Percentiles rank a stretch among this genome's conserved stretches.
phyloP scores from a whole-genome alignment of 306 rosid species.

The Crataegus laevigata region DNA sequence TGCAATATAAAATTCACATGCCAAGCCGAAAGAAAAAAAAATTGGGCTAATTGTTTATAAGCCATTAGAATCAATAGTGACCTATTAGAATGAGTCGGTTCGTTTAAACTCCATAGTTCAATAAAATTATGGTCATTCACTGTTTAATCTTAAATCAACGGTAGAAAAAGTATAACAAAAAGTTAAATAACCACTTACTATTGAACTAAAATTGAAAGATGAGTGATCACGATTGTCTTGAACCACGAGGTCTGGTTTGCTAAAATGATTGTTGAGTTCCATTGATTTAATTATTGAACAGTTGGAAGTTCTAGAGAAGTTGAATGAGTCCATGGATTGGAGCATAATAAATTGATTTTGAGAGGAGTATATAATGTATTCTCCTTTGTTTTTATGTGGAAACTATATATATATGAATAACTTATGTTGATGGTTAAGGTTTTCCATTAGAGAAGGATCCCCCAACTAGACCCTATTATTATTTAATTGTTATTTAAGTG shows the following conservation, averaged over 20 bases:
- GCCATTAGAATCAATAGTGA: background rate
- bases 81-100: background rate
- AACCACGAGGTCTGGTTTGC: background rate
- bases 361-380: background rate
- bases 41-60: background rate
- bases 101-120: too few relatives aligned
- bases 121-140: too few relatives aligned
- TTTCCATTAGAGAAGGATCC: background rate
- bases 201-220: too few relatives aligned
- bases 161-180: too few relatives aligned
- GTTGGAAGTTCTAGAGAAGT: constrained; percentile 3
- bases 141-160: too few relatives aligned
- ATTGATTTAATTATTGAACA: background rate
- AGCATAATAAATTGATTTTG: background rate
- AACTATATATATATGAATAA: background rate
- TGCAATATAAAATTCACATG: background rate
- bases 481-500: background rate
- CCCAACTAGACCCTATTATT: background rate
- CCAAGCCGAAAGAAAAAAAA: constrained; percentile 2
- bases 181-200: too few relatives aligned
- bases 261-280: background rate
- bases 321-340: constrained; percentile 8
- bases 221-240: background rate
- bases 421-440: background rate
- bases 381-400: background rate